Conservation (phyloP, 2,329 filamentous ascomycete genomes). For the Stenocarpella maydis region DNA sequence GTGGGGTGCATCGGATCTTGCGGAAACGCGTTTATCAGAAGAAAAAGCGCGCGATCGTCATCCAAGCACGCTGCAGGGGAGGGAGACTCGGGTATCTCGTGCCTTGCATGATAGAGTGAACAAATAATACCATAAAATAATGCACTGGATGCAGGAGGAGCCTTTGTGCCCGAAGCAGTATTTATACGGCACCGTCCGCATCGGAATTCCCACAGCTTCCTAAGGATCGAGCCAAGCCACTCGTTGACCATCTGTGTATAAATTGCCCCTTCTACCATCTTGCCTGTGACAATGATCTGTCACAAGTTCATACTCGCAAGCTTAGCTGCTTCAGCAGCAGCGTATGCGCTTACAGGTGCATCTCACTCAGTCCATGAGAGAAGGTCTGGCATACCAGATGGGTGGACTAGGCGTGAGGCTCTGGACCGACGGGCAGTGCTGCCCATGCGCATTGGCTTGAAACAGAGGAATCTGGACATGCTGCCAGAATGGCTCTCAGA, state of each 20-base stretch:
- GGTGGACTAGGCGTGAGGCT: slow-evolving; percentile 29
- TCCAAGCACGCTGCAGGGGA: slow-evolving; percentile 3
- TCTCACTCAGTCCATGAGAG: slow-evolving; percentile 31
- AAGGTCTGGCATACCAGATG: slow-evolving; percentile 23
- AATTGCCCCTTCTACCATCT: not conserved
- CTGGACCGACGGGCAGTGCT: slow-evolving; percentile 31
- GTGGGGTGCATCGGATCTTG: not conserved
- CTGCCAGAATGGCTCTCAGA: slow-evolving; percentile 26
- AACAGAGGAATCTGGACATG: slow-evolving; percentile 33
- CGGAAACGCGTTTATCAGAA: not conserved
- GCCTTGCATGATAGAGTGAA: not conserved
- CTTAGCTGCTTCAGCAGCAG: slow-evolving; percentile 17
- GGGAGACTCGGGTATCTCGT: not conserved
- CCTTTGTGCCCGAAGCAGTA: not conserved
- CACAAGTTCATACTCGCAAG: slow-evolving; percentile 1
- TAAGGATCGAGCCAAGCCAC: not conserved
- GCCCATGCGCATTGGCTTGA: slow-evolving; percentile 34
- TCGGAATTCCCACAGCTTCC: not conserved
- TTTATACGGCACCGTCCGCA: not conserved
- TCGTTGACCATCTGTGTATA: not conserved
- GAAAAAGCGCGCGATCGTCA: not conserved
- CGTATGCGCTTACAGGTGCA: not conserved
- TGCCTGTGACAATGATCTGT: not conserved
- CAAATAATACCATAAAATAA: not conserved
- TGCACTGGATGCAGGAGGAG: not conserved